phyloP scores from a whole-genome alignment of 495 filamentous ascomycete genomes.

The Poronia punctata region DNA sequence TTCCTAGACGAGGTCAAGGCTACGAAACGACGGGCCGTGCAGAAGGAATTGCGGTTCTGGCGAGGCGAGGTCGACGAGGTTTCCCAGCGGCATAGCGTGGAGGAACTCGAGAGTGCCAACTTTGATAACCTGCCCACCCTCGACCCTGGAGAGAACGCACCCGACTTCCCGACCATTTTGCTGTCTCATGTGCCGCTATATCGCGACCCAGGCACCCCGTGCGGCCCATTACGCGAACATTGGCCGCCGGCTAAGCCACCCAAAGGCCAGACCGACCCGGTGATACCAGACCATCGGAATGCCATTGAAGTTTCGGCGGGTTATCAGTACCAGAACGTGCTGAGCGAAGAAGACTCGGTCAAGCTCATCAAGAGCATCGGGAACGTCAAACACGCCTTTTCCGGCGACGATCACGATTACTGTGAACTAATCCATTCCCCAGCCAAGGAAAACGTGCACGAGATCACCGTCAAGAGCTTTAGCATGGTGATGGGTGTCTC shows the following conservation, averaged over 20 bases:
- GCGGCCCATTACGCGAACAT: slow-evolving; percentile 81
- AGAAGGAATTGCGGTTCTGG: slow-evolving; percentile 47
- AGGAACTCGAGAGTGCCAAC: slow-evolving; percentile 38
- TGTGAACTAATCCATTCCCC: slow-evolving; percentile 78
- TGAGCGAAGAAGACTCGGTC: slow-evolving; percentile 64
- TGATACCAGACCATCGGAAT: slow-evolving; percentile 65
- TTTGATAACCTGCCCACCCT: slow-evolving; percentile 32
- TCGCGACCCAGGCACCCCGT: slow-evolving; percentile 71
- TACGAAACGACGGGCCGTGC: slow-evolving; percentile 45
- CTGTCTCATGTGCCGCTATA: slow-evolving; percentile 89
- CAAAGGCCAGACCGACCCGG: slow-evolving; percentile 44
- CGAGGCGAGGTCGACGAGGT: slow-evolving; percentile 41
- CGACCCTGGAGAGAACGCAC: slow-evolving; percentile 30
- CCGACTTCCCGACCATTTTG: slow-evolving; percentile 73
- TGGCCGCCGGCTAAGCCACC: slow-evolving; percentile 62
- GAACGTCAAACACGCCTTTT: slow-evolving; percentile 75
- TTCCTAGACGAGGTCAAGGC: slow-evolving; percentile 62
- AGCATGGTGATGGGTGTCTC: slow-evolving; percentile 97
- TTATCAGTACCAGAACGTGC: slow-evolving; percentile 96
- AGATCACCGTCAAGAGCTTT: slow-evolving; percentile 91
- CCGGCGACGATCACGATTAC: slow-evolving; percentile 97
- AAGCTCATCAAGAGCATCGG: slow-evolving; percentile 66
- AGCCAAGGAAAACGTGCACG: slow-evolving; percentile 56
- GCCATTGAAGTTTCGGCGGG: slow-evolving; percentile 67
- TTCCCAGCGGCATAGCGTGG: slow-evolving; percentile 45